Conservation (phyloP, 202 grass and related monocot species). For the Zoysia matrella region DNA sequence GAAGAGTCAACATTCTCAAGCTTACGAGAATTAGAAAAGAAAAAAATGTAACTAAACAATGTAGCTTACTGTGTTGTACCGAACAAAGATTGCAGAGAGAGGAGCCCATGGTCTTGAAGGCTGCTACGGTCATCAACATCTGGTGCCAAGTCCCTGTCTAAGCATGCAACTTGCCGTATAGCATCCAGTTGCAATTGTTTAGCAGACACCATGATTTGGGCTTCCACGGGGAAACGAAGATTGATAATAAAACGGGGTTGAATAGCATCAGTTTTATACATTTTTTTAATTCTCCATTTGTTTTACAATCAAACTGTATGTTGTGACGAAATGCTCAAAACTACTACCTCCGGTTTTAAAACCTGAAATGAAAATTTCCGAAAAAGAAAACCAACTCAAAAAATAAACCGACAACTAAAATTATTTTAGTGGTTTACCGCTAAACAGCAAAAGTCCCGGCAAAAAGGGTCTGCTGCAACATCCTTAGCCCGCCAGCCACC, state of each 20-base stretch:
- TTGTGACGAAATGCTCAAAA: too few relatives aligned
- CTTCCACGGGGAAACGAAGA: slow-evolving; percentile 18
- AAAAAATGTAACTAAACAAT: slow-evolving; percentile 23
- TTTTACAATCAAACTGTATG: too few relatives aligned
- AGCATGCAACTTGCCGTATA: slow-evolving; percentile 40
- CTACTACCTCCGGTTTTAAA: too few relatives aligned
- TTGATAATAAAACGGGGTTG: background rate
- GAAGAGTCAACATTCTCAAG: slow-evolving; percentile 16
- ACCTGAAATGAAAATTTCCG: too few relatives aligned
- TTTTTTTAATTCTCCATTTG: background rate
- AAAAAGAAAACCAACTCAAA: too few relatives aligned
- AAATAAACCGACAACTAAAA: too few relatives aligned
- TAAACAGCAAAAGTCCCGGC: too few relatives aligned
- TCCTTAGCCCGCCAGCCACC: slow-evolving; percentile 45
- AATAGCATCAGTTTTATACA: background rate
- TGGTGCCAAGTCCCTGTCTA: slow-evolving; percentile 50
- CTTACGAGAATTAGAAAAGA: background rate
- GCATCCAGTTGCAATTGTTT: slow-evolving; percentile 18
- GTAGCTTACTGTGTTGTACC: background rate
- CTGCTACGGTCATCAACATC: background rate
- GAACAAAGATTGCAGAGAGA: background rate
- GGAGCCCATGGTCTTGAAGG: background rate
- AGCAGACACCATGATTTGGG: slow-evolving; percentile 22
- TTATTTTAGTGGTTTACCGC: too few relatives aligned
- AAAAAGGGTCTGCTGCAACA: slow-evolving; percentile 2